A percentile compares a stretch with the other conserved stretches of the same genome.
Evolutionary conservation across 257 asterid genomes (phyloP).

Genomic region (Penstemon newberryi): DNA sequence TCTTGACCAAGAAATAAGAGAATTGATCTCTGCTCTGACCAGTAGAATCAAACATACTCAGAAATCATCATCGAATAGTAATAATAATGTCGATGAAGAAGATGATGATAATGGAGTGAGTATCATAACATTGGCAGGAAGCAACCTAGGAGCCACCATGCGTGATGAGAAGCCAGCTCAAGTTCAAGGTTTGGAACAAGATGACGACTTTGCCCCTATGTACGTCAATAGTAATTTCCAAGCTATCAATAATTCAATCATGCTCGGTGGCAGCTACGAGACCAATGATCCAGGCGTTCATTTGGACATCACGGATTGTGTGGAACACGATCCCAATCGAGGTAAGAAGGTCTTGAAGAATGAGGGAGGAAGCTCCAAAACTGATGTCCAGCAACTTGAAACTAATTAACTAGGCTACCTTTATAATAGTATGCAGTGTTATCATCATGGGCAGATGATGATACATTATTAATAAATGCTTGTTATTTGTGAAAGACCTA

Average conservation of each 20-base stretch:
- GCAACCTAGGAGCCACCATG: constrained; percentile 86
- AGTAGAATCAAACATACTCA: constrained; percentile 50
- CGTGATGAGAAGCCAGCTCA: constrained; percentile 55
- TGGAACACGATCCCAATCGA: constrained; percentile 27
- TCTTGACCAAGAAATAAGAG: constrained; percentile 59
- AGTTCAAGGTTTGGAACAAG: constrained; percentile 35
- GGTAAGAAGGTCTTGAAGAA: constrained; percentile 40
- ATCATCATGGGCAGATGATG: too few relatives aligned
- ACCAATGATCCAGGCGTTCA: constrained; percentile 94
- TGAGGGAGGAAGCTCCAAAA: constrained; percentile 34
- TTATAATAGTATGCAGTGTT: too few relatives aligned
- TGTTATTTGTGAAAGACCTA: too few relatives aligned
- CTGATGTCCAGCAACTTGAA: constrained; percentile 8
- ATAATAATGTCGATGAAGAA: constrained; percentile 28
- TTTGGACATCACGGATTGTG: constrained; percentile 61
- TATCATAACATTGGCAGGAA: constrained; percentile 82
- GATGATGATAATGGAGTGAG: constrained; percentile 55
- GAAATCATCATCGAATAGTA: constrained; percentile 36
- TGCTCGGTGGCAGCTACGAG: constrained; percentile 74
- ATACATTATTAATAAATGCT: too few relatives aligned
- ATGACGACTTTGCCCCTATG: constrained; percentile 50
- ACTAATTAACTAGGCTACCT: too few relatives aligned
- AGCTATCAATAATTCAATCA: constrained; percentile 87
- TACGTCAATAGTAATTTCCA: constrained; percentile 89
- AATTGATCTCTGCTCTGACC: constrained; percentile 61